These are phyloP conservation scores for Pseudogymnoascus sp. DNA, from an alignment of 2,329 filamentous ascomycete species.

Conservation along the genomic window DNA sequence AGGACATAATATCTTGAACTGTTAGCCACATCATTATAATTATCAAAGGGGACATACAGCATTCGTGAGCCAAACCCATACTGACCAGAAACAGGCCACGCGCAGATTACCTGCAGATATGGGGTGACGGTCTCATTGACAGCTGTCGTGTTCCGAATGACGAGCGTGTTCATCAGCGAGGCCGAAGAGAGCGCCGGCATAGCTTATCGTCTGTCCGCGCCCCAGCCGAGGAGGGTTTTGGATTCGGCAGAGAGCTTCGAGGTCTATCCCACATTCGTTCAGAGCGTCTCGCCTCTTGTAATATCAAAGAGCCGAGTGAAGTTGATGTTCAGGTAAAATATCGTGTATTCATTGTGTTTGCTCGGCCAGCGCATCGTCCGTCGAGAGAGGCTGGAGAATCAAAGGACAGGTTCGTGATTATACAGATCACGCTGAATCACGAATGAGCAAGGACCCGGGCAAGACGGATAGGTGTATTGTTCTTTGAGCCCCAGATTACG, in stretches of 20 bases:
- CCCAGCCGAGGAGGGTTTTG: background rate
- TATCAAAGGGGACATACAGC: conserved; percentile 33
- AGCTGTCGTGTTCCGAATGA: conserved; percentile 14
- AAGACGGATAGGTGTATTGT: background rate
- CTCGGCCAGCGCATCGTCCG: background rate
- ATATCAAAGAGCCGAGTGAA: background rate
- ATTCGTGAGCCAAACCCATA: conserved; percentile 48
- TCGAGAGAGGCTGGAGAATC: background rate
- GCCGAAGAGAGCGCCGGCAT: conserved; percentile 32
- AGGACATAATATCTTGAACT: conserved; percentile 52
- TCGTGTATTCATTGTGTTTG: background rate
- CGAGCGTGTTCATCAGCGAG: conserved; percentile 25
- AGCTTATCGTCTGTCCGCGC: conserved; percentile 7
- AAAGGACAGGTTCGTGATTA: background rate
- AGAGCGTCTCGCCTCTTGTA: background rate
- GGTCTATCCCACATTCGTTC: background rate
- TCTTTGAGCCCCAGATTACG: background rate
- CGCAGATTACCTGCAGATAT: conserved; percentile 42
- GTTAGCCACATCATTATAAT: background rate
- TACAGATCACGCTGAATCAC: background rate
- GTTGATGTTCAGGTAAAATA: background rate
- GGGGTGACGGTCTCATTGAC: conserved; percentile 19
- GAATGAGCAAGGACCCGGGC: too few species aligned
- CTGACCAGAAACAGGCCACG: conserved; percentile 49
- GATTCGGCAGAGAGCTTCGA: background rate